Evolutionary conservation across 176 grass and related monocot species (phyloP), one percentile per base, ranked within the genome.

Genomic region (Cenchrus fungigraminus): DNA sequence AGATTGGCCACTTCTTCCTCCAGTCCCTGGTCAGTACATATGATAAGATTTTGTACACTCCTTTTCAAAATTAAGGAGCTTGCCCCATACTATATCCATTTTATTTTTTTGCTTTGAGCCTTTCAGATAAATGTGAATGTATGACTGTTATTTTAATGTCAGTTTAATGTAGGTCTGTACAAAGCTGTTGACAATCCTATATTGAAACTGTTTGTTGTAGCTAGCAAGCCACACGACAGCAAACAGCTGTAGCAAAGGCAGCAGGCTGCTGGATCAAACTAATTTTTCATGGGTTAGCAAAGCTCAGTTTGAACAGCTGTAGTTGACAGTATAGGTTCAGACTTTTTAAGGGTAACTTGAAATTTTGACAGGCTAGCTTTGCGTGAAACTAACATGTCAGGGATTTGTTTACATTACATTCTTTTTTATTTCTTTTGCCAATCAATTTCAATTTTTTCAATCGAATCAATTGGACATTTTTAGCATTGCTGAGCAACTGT

Each of bases 1-100:
- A 72, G 93, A 98, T 94, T 98, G 97, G 93, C 82, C 91, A 53
- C 55, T 88, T 86, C 93, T 98, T 82, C 97, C 91, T 52, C 62
- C 88, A 81, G 60, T 94, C 44, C 90, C 91, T 89, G 93, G 93
- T 98, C 65, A 88, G 80, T 90, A 46, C 19, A 37, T 84, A 56
- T 67, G 53, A 55, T 67, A 53, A 46, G 13, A 71, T 62, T 53
- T 69, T 40, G n/a, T 64, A n/a, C 56, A 70, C 15, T 68, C 61
- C 15, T 68, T 34, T 74, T 79, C 1, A 57, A 82, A 90, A 60
- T 19, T 73, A 43, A 76, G 19, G 34, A 79, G 20, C 20, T 54
- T 62, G 15, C 37, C 49, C 34, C 60, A 63, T 69, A 25, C 16
- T 54, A 77, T 73, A 79, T 80, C 43, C 28, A 75, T 75, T 90